phyloP scores from a whole-genome alignment of 1,284 basidiomycete species.

The Inonotus obliquus region DNA sequence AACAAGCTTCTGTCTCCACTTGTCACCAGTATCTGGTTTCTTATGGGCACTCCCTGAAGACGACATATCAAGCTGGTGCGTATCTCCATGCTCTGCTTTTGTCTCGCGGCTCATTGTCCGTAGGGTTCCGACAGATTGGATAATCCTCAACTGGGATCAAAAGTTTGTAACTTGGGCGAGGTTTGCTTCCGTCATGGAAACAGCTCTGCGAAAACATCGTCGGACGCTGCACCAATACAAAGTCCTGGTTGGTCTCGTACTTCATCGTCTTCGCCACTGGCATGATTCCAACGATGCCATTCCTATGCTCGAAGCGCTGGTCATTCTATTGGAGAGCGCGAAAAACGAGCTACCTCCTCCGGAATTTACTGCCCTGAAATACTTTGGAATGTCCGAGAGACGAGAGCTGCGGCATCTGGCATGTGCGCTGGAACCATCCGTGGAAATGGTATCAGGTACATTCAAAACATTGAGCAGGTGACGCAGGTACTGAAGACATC shows the following conservation, averaged over 20 bases:
- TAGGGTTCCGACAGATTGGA: constrained; percentile 40
- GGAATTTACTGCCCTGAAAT: constrained; percentile 37
- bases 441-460: background rate
- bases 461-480: background rate
- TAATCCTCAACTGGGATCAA: constrained; percentile 38
- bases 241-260: background rate
- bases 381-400: constrained; percentile 32
- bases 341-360: constrained; percentile 23
- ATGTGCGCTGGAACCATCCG: constrained; percentile 22
- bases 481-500: background rate
- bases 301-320: constrained; percentile 14
- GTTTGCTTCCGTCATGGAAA: background rate
- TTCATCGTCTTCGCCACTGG: background rate
- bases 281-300: constrained; percentile 1
- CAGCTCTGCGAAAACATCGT: background rate
- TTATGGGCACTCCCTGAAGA: constrained; percentile 34
- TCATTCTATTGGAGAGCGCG: constrained; percentile 21
- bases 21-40: constrained; percentile 38
- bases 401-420: constrained; percentile 32
- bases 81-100: background rate
- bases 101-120: background rate
- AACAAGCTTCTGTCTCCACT: constrained; percentile 36
- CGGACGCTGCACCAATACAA: constrained; percentile 3
- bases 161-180: background rate
- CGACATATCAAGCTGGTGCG: constrained; percentile 4